Conservation (phyloP, 73 alveolate species). For the Paramecium tetraurelia region DNA sequence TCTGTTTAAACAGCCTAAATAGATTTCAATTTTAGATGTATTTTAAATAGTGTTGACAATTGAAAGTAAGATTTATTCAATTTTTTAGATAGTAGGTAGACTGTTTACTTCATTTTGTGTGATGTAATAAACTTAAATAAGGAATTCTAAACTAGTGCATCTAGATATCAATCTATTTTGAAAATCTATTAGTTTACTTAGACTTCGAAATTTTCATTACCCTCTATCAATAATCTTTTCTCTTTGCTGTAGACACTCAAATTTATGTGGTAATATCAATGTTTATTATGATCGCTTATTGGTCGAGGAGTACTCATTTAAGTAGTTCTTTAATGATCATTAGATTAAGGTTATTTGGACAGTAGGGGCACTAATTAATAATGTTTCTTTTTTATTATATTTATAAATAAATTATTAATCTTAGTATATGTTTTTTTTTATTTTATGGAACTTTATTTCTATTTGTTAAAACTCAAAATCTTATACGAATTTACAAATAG, state of each 20-base stretch:
- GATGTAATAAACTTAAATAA: background rate
- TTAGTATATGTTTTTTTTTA: background rate
- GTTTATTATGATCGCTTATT: background rate
- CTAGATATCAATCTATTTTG: constrained; percentile 16
- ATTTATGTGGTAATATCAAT: background rate
- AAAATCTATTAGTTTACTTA: background rate
- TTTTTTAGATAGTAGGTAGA: constrained; percentile 37
- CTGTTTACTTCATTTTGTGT: background rate
- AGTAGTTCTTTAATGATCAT: background rate
- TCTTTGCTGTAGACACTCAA: background rate
- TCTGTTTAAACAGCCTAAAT: constrained; percentile 50
- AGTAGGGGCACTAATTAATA: background rate
- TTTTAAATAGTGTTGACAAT: background rate
- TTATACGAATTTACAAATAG: too few species aligned
- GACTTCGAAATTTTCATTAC: background rate
- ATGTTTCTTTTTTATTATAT: background rate
- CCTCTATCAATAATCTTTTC: background rate
- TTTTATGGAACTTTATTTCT: background rate
- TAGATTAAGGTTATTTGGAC: background rate
- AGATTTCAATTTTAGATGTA: constrained; percentile 51
- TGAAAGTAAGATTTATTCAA: background rate
- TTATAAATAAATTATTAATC: background rate
- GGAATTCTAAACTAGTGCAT: background rate
- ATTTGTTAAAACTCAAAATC: too few species aligned
- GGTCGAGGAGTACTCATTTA: constrained; percentile 6